Percentiles rank a stretch among this genome's conserved stretches.
Evolutionary conservation across 805 yeast species (phyloP).

Genomic region (Lachancea lanzarotensis): DNA sequence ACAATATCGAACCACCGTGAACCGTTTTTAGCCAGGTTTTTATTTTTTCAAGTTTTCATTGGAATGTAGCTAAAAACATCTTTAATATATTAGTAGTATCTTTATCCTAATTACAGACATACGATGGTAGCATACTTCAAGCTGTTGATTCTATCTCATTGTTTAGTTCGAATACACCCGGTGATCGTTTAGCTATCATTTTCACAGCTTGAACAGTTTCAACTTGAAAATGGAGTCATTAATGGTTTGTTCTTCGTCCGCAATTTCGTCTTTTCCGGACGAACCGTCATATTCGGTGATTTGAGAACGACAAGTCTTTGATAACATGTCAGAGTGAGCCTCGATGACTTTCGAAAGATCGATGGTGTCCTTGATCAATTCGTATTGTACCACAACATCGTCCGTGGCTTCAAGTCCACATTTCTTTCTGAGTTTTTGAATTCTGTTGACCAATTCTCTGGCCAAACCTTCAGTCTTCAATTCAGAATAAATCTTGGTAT

Average conservation of each 20-base stretch:
- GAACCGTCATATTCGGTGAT: slow-evolving; percentile 39
- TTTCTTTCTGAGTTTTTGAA: slow-evolving; percentile 95
- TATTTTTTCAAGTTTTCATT: too few species aligned
- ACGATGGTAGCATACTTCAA: too few species aligned
- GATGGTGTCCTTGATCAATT: slow-evolving; percentile 55
- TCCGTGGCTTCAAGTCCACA: slow-evolving; percentile 92
- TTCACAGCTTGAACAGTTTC: slow-evolving; percentile 65
- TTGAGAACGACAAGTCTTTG: slow-evolving; percentile 67
- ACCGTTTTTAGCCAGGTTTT: too few species aligned
- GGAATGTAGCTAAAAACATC: too few species aligned
- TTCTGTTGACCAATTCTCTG: slow-evolving; percentile 93
- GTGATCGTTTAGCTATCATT: neutral
- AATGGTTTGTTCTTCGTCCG: slow-evolving; percentile 81
- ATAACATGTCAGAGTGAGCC: slow-evolving; percentile 59
- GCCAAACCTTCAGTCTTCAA: slow-evolving; percentile 91
- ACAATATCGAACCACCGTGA: neutral
- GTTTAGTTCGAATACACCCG: neutral
- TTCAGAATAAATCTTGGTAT: slow-evolving; percentile 80
- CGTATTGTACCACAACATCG: slow-evolving; percentile 83
- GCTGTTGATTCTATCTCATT: neutral
- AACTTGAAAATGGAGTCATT: slow-evolving; percentile 74
- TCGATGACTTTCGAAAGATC: slow-evolving; percentile 55
- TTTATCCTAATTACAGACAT: too few species aligned
- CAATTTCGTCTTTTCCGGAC: slow-evolving; percentile 44
- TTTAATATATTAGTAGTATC: too few species aligned